Evolutionary conservation across 257 asterid species (phyloP).

Genomic region (Penstemon barbatus): DNA sequence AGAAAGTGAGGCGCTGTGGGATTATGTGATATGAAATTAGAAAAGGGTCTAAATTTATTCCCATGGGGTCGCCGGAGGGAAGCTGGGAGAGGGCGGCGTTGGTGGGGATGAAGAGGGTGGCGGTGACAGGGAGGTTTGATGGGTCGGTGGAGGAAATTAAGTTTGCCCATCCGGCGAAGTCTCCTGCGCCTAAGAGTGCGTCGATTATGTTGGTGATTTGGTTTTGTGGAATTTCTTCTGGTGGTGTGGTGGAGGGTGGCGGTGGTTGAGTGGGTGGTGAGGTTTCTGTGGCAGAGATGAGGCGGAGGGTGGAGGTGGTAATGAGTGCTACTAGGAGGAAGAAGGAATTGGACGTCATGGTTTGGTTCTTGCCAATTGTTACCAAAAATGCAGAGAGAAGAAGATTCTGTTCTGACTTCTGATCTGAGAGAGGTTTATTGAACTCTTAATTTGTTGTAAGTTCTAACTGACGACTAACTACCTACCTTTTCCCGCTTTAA

Average conservation of each 20-base stretch:
- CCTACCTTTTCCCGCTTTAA: constrained; percentile 33
- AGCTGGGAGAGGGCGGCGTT: constrained; percentile 47
- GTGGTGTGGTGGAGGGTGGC: background rate
- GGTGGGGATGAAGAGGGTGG: constrained; percentile 67
- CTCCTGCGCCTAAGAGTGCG: constrained; percentile 58
- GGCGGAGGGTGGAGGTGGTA: constrained; percentile 26
- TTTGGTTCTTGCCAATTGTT: background rate
- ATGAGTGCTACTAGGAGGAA: constrained; percentile 25
- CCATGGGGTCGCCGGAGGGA: constrained; percentile 31
- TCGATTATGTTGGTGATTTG: constrained; percentile 52
- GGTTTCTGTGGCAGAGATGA: constrained; percentile 2
- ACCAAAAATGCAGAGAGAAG: background rate
- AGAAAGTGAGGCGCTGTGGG: constrained; percentile 69
- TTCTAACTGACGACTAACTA: constrained; percentile 21
- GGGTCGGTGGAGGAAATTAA: constrained; percentile 50
- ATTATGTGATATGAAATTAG: constrained; percentile 61
- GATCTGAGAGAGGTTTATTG: background rate
- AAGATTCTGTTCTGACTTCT: too few relatives aligned
- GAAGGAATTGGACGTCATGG: constrained; percentile 28
- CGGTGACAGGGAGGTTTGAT: constrained; percentile 50
- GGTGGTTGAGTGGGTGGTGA: constrained; percentile 6
- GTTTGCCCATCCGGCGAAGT: constrained; percentile 61
- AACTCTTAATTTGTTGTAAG: background rate
- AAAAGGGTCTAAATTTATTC: constrained; percentile 38
- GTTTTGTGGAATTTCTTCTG: constrained; percentile 28